Evolutionary conservation across 371 early-diverging fungal species (phyloP), one percentile per base, ranked within the genome.

Genomic region (Mucor mucedo): DNA sequence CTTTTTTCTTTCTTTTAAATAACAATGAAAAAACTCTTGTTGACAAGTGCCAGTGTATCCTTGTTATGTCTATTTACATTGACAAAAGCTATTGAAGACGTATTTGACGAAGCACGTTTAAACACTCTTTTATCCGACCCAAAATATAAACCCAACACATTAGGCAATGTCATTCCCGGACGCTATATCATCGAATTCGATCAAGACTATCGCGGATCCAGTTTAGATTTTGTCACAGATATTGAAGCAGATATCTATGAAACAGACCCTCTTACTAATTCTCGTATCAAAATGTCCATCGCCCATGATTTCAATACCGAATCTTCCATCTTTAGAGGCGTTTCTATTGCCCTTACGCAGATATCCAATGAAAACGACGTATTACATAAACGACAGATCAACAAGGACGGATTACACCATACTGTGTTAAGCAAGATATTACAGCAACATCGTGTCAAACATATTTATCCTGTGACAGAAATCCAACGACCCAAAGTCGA

Each of bases 141-240:
- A 0, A 73, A 73, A 29, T 75, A 60, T 48, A 56, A 60, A n/a
- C 62, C 66, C 2, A 60, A 70, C 8, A 30, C 52, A 1, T 29
- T 65, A 27, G 69, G 69, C 30, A 68, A 68, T 10, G 54, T 66
- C 4, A 53, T 79, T n/a, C 68, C 79, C 10, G 73, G 73, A 3
- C 63, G 76, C 16, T 79, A 68, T 42, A 79, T 79, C 21, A 68
- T 76, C 33, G 79, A 79, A 52, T 76, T 79, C 39, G 66, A 60
- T 5, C 66, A 75, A 29, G 16, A 32, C 5, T 73, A 61, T 48
- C 10, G 48, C 13, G 76, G 76, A 5, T 62, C 66, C 4, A 59
- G 74, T 3, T 30, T 60, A 4, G 63, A 71, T 13, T 71, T 73
- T 62, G 47, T 79, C 0, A 54, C 60, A 13, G 69, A 62, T 30